These are phyloP conservation scores for Cardamine chenopodiifolia DNA, from an alignment of 345 rosid genomes.

Conservation along the genomic window DNA sequence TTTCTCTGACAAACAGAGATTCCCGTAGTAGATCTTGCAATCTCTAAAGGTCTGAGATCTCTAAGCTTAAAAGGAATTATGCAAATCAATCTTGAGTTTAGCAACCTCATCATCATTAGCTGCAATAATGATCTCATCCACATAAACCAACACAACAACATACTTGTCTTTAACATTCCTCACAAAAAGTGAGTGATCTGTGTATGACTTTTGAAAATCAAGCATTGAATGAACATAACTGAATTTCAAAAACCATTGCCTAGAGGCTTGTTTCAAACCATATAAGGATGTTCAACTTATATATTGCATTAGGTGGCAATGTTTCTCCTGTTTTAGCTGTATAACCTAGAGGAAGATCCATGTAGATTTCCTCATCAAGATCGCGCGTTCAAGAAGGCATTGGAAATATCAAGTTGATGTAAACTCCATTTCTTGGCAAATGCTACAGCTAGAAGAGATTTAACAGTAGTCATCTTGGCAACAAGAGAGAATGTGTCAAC, in stretches of 20 bases:
- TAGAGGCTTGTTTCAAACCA: not conserved
- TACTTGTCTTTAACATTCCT: not conserved
- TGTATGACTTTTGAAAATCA: not conserved
- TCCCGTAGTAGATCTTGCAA: fast-evolving
- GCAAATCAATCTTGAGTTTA: fast-evolving
- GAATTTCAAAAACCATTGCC: not conserved
- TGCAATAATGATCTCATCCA: not conserved
- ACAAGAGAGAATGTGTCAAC: not conserved
- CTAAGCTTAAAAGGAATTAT: not conserved
- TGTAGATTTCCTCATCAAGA: not conserved
- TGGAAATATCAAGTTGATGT: not conserved
- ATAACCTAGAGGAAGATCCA: not conserved
- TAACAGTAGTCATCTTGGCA: not conserved
- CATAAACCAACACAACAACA: not conserved
- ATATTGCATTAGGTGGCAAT: not conserved
- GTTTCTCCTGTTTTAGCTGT: not conserved
- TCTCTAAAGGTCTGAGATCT: not conserved
- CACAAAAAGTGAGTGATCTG: not conserved
- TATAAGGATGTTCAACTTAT: not conserved
- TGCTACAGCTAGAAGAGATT: not conserved
- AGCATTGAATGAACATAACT: not conserved
- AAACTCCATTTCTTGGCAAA: too few relatives aligned
- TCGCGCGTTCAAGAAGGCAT: not conserved
- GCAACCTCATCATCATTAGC: not conserved
- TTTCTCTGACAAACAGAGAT: not conserved